A percentile compares a stretch with the other conserved stretches of the same genome.
These are phyloP conservation scores for Pestalotiopsis sp. DNA, from an alignment of 2,329 filamentous ascomycete species.

Conservation along the genomic window DNA sequence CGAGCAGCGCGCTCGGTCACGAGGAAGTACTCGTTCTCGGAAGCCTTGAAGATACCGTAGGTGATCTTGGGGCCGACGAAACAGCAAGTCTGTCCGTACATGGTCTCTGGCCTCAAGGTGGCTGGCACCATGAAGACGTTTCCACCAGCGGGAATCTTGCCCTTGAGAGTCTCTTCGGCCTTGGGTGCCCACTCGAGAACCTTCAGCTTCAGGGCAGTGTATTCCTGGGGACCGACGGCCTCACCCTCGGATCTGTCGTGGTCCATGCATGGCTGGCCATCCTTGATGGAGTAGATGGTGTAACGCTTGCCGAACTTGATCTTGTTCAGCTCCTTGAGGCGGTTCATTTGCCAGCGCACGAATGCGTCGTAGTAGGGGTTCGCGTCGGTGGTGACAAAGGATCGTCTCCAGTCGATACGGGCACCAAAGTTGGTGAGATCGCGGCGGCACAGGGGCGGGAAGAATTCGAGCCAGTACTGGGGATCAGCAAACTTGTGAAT, in stretches of 20 bases:
- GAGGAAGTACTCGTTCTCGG: slow-evolving; percentile 79
- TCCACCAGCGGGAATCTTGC: slow-evolving; percentile 76
- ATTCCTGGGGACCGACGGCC: slow-evolving; percentile 85
- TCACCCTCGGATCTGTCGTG: slow-evolving; percentile 83
- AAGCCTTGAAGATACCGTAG: slow-evolving; percentile 85
- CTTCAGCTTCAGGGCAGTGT: slow-evolving; percentile 88
- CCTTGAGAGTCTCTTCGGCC: slow-evolving; percentile 71
- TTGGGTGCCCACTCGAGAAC: slow-evolving; percentile 86
- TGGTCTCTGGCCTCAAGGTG: slow-evolving; percentile 92
- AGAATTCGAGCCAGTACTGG: slow-evolving; percentile 89
- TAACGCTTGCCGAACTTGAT: slow-evolving; percentile 93
- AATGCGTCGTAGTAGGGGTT: slow-evolving; percentile 98
- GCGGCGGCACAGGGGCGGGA: slow-evolving; percentile 78
- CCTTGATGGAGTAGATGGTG: slow-evolving; percentile 90
- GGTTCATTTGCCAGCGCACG: slow-evolving; percentile 96
- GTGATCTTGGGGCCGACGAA: slow-evolving; percentile 89
- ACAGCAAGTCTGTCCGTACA: slow-evolving; percentile 97
- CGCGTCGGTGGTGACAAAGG: slow-evolving; percentile 92
- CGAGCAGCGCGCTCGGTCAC: slow-evolving; percentile 83
- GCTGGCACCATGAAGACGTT: slow-evolving; percentile 90
- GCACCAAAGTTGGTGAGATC: slow-evolving; percentile 85
- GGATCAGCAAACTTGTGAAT: slow-evolving; percentile 93
- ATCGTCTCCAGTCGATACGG: slow-evolving; percentile 89
- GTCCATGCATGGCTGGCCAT: slow-evolving; percentile 85
- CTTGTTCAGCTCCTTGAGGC: slow-evolving; percentile 84